Evolutionary conservation across 352 stramenopile genomes (phyloP).

Genomic region (Pythium brachiatum): DNA sequence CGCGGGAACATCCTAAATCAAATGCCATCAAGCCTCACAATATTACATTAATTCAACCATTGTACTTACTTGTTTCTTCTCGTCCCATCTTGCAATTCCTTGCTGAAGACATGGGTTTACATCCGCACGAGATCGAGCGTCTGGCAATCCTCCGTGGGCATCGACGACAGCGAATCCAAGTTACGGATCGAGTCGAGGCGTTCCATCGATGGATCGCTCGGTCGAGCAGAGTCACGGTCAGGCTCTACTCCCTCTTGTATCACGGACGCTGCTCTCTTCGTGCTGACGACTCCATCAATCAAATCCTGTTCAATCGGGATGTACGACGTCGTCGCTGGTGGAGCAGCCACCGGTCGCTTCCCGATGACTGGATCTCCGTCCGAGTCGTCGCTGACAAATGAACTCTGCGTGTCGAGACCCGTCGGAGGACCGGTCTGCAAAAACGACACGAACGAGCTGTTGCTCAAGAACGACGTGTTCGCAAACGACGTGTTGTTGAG

Average conservation of each 20-base stretch:
- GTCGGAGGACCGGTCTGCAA: slow-evolving; percentile 13
- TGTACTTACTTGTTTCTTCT: neutral
- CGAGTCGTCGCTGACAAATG: slow-evolving; percentile 20
- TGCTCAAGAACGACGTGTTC: slow-evolving; percentile 28
- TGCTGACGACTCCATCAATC: neutral
- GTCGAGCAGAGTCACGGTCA: neutral
- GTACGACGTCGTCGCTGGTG: slow-evolving; percentile 10
- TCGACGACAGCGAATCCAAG: slow-evolving; percentile 42
- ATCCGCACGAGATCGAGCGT: slow-evolving; percentile 41
- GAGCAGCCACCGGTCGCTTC: slow-evolving; percentile 11
- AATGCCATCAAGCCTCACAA: neutral
- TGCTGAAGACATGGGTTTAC: slow-evolving; percentile 14
- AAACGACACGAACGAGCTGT: slow-evolving; percentile 29
- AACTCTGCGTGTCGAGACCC: neutral
- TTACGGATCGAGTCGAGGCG: slow-evolving; percentile 31
- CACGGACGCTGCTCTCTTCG: slow-evolving; percentile 14
- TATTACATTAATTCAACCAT: neutral
- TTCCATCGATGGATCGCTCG: slow-evolving; percentile 8
- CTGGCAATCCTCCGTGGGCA: slow-evolving; percentile 26
- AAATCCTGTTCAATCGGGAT: slow-evolving; percentile 12
- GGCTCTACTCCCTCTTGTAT: slow-evolving; percentile 25
- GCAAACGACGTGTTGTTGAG: slow-evolving; percentile 15
- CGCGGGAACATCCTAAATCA: neutral
- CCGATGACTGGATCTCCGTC: slow-evolving; percentile 21
- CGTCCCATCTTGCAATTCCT: neutral